These are phyloP conservation scores for Sclerotinia spermophila DNA, from an alignment of 2,329 filamentous ascomycete genomes.

Conservation along the genomic window DNA sequence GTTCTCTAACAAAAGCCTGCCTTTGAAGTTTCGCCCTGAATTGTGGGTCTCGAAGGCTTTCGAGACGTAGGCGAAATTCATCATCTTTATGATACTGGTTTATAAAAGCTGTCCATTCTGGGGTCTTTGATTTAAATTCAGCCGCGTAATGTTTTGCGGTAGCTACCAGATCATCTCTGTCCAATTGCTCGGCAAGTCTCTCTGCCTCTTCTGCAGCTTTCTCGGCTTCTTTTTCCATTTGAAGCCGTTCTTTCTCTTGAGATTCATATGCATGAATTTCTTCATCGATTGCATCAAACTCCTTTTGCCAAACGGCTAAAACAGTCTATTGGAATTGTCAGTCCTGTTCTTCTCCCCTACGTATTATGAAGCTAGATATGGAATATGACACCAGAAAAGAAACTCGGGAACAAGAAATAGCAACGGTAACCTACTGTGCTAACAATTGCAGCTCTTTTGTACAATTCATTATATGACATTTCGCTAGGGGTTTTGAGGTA, in stretches of 20 bases:
- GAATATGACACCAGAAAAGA: too few relatives aligned
- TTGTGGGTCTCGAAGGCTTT: slow-evolving; percentile 20
- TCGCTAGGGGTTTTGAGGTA: slow-evolving; percentile 30
- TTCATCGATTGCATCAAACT: slow-evolving; percentile 31
- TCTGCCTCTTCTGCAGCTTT: slow-evolving; percentile 24
- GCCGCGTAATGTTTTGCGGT: slow-evolving; percentile 6
- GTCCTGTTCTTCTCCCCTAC: background rate
- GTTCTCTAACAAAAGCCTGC: slow-evolving; percentile 8
- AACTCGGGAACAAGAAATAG: background rate
- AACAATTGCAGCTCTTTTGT: slow-evolving; percentile 27
- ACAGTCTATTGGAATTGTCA: slow-evolving; percentile 18
- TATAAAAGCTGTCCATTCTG: slow-evolving; percentile 17
- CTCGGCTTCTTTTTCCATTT: slow-evolving; percentile 23
- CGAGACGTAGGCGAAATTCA: slow-evolving; percentile 13
- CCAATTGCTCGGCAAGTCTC: slow-evolving; percentile 20
- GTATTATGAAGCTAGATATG: background rate
- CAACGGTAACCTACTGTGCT: slow-evolving; percentile 5
- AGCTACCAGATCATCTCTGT: slow-evolving; percentile 18
- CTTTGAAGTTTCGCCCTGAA: slow-evolving; percentile 20
- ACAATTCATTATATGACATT: slow-evolving; percentile 31
- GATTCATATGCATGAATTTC: slow-evolving; percentile 30
- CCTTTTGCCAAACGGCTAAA: slow-evolving; percentile 29
- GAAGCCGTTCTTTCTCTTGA: slow-evolving; percentile 23
- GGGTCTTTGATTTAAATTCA: slow-evolving; percentile 6
- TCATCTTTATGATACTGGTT: slow-evolving; percentile 9